Conservation (phyloP, 345 rosid species). For the Tarenaya hassleriana region DNA sequence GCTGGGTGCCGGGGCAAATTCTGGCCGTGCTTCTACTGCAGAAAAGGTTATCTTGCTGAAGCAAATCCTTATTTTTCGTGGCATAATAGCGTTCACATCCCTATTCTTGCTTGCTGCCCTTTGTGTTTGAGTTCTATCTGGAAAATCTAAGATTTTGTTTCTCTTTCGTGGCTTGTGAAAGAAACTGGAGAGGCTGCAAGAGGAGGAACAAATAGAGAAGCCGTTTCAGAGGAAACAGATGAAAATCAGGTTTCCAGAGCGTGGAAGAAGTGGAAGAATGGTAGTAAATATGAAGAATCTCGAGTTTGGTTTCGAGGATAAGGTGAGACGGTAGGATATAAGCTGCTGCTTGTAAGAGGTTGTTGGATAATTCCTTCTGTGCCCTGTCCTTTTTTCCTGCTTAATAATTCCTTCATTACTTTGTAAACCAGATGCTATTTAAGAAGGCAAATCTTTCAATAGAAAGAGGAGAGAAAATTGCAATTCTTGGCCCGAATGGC, state of each 20-base stretch:
- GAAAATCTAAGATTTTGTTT: not conserved
- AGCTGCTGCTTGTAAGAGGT: no score
- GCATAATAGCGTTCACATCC: no score
- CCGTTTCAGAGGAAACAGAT: conserved; percentile 81
- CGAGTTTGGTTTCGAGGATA: conserved; percentile 59
- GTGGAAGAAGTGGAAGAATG: conserved; percentile 74
- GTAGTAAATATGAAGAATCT: conserved; percentile 63
- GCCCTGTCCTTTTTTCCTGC: not conserved
- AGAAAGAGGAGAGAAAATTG: conserved; percentile 76
- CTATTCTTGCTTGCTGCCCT: no score
- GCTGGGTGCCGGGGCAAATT: conserved; percentile 71
- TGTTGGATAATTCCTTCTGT: not conserved
- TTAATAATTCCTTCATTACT: conserved; percentile 14
- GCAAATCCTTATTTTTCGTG: no score
- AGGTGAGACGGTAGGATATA: conserved; percentile 37
- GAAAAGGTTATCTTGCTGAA: conserved; percentile 59
- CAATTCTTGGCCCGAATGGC: conserved; percentile 89
- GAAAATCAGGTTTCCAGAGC: conserved; percentile 85
- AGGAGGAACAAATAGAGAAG: conserved; percentile 65
- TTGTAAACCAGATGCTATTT: conserved; percentile 46
- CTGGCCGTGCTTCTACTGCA: conserved; percentile 93
- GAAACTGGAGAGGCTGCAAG: conserved; percentile 79
- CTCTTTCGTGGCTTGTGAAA: conserved; percentile 23
- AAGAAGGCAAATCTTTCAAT: conserved; percentile 54
- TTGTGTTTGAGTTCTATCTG: no score